phyloP scores from a whole-genome alignment of 2,329 filamentous ascomycete genomes.

The Sarocladiaceae sp. region DNA sequence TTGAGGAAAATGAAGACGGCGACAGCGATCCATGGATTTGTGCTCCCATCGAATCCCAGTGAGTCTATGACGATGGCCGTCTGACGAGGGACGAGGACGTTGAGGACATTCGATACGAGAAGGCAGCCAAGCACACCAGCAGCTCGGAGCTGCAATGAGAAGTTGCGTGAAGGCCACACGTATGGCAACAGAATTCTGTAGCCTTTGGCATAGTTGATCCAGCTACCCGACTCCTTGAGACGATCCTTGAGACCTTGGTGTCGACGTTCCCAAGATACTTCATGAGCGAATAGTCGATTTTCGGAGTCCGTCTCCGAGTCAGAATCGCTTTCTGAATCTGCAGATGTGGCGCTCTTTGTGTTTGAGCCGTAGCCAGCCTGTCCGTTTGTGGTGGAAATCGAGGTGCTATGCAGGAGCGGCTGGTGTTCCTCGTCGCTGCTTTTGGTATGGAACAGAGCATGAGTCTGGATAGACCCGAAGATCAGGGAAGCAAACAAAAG shows the following conservation, averaged over 20 bases:
- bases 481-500: constrained; percentile 17
- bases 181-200: constrained; percentile 73
- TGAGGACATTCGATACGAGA: constrained; percentile 63
- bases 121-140: constrained; percentile 62
- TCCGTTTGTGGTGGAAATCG: neutral
- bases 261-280: constrained; percentile 46
- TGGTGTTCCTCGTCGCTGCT: constrained; percentile 50
- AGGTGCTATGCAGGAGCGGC: constrained; percentile 41
- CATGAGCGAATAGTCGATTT: constrained; percentile 25
- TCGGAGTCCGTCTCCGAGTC: constrained; percentile 29
- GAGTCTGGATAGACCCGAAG: constrained; percentile 13
- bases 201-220: constrained; percentile 68
- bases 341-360: constrained; percentile 23
- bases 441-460: constrained; percentile 11
- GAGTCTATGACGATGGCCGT: constrained; percentile 73
- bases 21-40: constrained; percentile 46
- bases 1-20: constrained; percentile 44
- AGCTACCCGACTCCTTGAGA: constrained; percentile 67
- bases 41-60: constrained; percentile 44
- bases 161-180: constrained; percentile 66
- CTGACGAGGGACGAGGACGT: constrained; percentile 73
- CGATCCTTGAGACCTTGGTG: constrained; percentile 57
- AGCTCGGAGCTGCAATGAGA: constrained; percentile 60
- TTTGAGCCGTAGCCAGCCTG: constrained; percentile 14
- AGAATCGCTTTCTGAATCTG: constrained; percentile 35